Conservation (phyloP, 2,329 filamentous ascomycete species). For the Onygenales sp. region DNA sequence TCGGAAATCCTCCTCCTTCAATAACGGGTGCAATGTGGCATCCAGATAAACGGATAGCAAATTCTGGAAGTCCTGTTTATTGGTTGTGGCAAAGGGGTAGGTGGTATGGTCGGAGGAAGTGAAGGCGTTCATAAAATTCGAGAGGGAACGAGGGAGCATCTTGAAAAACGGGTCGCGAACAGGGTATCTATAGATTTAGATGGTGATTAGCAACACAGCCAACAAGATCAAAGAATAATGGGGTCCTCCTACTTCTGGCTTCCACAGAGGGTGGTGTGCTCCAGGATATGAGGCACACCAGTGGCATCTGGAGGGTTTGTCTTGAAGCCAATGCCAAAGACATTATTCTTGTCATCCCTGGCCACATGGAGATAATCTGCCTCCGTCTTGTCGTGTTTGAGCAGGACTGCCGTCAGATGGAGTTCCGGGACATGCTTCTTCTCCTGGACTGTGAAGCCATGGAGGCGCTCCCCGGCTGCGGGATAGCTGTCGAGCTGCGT, state of each 20-base stretch:
- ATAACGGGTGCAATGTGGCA: conserved; percentile 77
- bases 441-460: conserved; percentile 85
- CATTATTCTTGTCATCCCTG: conserved; percentile 95
- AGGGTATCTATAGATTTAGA: conserved; percentile 56
- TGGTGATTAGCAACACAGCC: conserved; percentile 11
- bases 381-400: conserved; percentile 90
- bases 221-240: neutral
- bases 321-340: conserved; percentile 98
- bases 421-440: conserved; percentile 90
- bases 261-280: conserved; percentile 93
- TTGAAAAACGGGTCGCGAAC: conserved; percentile 99
- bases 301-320: conserved; percentile 96
- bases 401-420: conserved; percentile 79
- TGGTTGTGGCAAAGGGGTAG: conserved; percentile 96
- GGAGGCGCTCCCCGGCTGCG: conserved; percentile 70
- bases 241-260: conserved; percentile 65
- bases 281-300: conserved; percentile 90
- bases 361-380: conserved; percentile 95
- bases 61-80: conserved; percentile 89
- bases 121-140: conserved; percentile 99
- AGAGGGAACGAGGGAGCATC: conserved; percentile 96
- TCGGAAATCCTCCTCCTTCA: conserved; percentile 85
- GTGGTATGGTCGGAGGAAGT: conserved; percentile 94
- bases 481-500: conserved; percentile 69
- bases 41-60: conserved; percentile 95